Evolutionary conservation across 352 stramenopile species (phyloP).

Genomic region (Globisporangium camurandrum): DNA sequence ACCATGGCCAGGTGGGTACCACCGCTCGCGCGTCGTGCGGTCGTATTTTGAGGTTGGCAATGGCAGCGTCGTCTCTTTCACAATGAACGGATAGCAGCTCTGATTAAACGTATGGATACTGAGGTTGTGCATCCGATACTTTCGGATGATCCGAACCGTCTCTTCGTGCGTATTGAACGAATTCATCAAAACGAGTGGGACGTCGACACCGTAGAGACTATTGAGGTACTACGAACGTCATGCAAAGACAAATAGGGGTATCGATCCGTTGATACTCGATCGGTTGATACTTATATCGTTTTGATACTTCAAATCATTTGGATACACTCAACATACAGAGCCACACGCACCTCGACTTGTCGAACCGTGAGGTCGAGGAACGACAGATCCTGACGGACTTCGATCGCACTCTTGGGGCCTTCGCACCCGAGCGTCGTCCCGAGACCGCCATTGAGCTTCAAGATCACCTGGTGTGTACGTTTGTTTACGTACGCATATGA

Average conservation of each 20-base stretch:
- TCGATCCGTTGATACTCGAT: too few relatives aligned
- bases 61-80: conserved; percentile 88
- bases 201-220: conserved; percentile 89
- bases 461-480: conserved; percentile 61
- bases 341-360: conserved; percentile 87
- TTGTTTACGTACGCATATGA: background rate
- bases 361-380: conserved; percentile 99
- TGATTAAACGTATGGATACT: conserved; percentile 94
- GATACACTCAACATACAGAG: background rate
- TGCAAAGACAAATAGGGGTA: background rate
- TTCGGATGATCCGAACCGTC: conserved; percentile 95
- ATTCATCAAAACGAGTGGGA: conserved; percentile 99
- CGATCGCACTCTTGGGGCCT: conserved; percentile 90
- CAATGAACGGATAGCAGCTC: conserved; percentile 88
- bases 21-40: conserved; percentile 66
- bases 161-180: conserved; percentile 99
- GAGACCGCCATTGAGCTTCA: conserved; percentile 99
- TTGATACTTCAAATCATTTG: too few relatives aligned
- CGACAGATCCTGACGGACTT: conserved; percentile 90
- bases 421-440: conserved; percentile 97
- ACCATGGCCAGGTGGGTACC: conserved; percentile 97
- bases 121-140: conserved; percentile 95
- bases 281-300: too few relatives aligned
- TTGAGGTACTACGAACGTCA: conserved; percentile 79
- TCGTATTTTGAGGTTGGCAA: conserved; percentile 86